These are phyloP conservation scores for Grifola frondosa DNA, from an alignment of 1,284 basidiomycete species.

Conservation along the genomic window DNA sequence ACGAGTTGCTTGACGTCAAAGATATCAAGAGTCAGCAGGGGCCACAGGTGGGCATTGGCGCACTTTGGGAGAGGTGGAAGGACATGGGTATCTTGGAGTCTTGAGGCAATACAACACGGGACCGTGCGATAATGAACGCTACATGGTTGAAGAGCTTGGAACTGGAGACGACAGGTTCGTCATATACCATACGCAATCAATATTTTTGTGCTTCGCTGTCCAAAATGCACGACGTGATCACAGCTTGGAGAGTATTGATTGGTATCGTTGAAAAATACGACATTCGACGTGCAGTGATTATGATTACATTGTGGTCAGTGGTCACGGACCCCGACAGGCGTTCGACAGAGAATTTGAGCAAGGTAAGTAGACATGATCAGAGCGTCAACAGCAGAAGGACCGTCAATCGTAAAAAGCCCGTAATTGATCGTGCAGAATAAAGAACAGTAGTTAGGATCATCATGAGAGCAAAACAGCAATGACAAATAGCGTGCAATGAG, in stretches of 20 bases:
- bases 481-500: too few relatives aligned
- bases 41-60: slow-evolving; percentile 73
- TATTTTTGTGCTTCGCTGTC: too few relatives aligned
- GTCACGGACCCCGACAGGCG: too few relatives aligned
- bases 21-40: slow-evolving; percentile 77
- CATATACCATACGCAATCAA: slow-evolving; percentile 27
- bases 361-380: slow-evolving; percentile 22
- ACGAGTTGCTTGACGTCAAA: slow-evolving; percentile 88
- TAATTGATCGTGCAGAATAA: too few relatives aligned
- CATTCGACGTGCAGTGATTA: too few relatives aligned
- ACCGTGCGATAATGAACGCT: neutral
- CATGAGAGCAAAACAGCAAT: too few relatives aligned
- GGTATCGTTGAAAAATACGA: too few relatives aligned
- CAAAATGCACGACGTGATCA: neutral
- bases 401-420: too few relatives aligned
- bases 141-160: slow-evolving; percentile 5
- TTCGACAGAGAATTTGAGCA: neutral
- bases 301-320: too few relatives aligned
- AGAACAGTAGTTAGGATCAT: too few relatives aligned
- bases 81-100: slow-evolving; percentile 74
- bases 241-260: neutral
- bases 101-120: slow-evolving; percentile 1
- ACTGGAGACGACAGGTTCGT: slow-evolving; percentile 25
- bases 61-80: slow-evolving; percentile 88
- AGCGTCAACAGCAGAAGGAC: too few relatives aligned